These are phyloP conservation scores for Fusarium hostae DNA, from an alignment of 2,329 filamentous ascomycete genomes.

Conservation along the genomic window DNA sequence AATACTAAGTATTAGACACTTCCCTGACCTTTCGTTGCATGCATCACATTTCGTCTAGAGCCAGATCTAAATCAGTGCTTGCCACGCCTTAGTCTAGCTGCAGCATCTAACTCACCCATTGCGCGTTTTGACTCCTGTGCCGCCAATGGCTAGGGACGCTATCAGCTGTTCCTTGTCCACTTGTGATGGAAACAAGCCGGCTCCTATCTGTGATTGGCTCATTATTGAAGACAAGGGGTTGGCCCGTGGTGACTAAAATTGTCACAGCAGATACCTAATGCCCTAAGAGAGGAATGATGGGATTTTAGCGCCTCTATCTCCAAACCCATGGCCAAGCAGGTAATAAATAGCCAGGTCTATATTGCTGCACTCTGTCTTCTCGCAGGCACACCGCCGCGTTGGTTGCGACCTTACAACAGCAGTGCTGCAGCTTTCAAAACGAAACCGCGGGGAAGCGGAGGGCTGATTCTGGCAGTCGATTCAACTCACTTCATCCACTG, in stretches of 20 bases:
- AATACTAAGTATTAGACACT: not conserved
- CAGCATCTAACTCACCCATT: conserved; percentile 16
- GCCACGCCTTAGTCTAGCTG: conserved; percentile 23
- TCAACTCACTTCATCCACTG: conserved; percentile 18
- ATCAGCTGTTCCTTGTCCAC: conserved; percentile 21
- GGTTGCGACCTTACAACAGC: conserved; percentile 26
- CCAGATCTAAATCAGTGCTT: conserved; percentile 22
- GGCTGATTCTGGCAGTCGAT: conserved; percentile 16
- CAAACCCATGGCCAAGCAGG: conserved; percentile 22
- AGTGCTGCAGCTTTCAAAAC: conserved; percentile 5
- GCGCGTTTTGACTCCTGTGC: conserved; percentile 27
- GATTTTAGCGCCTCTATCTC: conserved; percentile 34
- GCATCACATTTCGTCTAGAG: conserved; percentile 1
- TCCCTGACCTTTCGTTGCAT: conserved; percentile 1
- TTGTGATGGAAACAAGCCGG: conserved; percentile 35
- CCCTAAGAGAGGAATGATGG: conserved; percentile 29
- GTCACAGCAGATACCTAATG: conserved; percentile 37
- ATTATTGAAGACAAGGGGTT: conserved; percentile 18
- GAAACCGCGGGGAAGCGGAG: conserved; percentile 35
- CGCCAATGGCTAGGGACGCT: conserved; percentile 6
- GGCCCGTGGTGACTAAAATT: conserved; percentile 36
- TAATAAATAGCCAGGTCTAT: conserved; percentile 31
- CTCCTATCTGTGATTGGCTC: conserved; percentile 33
- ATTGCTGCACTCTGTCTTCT: conserved; percentile 31
- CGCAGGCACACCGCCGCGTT: conserved; percentile 41